Base-by-base conservation (phyloP, 202 grass and related monocot species). In the Thinopyrum obtusiflorum region DNA sequence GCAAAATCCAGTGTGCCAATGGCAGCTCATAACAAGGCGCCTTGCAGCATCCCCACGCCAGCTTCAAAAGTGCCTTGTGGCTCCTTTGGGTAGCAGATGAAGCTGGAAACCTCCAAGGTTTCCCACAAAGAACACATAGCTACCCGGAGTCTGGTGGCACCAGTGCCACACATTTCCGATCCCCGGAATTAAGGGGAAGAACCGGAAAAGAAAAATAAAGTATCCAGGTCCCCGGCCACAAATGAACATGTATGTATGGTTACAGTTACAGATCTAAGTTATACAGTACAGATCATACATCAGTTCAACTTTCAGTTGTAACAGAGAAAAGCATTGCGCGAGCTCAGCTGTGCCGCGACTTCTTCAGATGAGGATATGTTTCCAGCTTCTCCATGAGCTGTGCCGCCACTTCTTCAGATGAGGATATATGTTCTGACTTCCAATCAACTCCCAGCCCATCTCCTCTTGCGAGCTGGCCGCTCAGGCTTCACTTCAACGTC, bases 391-490 rank as follows among this genome's bases (percentile, higher is more conserved):
- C 53, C 67, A 64, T 18, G 29, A 85, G 49, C 77, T 68, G 65
- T 68, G 36, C 64, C 17, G n/a, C 39, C 67, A 75, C 4, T 51
- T 77, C 79, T 78, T 68, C 31, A 46, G 36, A 79, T 62, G 46
- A 47, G 32, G 1, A 78, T 57, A 65, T 4, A 77, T 9, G 25
- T 5, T 86, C 60, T 27, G 37, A 65, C 24, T 70, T 29, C 29
- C 60, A 80, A 83, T 90, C 85, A 98, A 78, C 88, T 98, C 66
- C 97, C 97, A 86, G 92, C 94, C 97, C 97, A 99, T 76, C 93
- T 90, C 69, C 97, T 92, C 89, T 99, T 99, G 74, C 97, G 90
- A 66, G 97, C 90, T 53, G 93, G 97, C 24, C 97, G 90, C 90
- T 99, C 97, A 63, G 76, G 88, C 75, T 91, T 99, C 63, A 97